Percentiles rank a stretch among this genome's conserved stretches.
Evolutionary conservation across 2,329 filamentous ascomycete genomes (phyloP).

Genomic region (Hymenoscyphus infarciens): DNA sequence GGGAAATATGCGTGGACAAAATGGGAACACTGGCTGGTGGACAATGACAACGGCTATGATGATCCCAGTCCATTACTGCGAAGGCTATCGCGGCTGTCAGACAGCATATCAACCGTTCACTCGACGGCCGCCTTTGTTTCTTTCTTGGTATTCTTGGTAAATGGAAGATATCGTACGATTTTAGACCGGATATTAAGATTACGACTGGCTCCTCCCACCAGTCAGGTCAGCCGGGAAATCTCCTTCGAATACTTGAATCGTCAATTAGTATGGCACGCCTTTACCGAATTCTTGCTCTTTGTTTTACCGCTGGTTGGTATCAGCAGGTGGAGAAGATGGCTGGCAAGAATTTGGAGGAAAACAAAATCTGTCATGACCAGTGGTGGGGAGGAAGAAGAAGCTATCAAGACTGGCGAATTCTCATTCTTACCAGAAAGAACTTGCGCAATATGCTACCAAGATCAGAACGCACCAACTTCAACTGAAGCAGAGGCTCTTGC

Average conservation of each 20-base stretch:
- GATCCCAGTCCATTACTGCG: constrained; percentile 49
- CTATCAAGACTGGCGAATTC: constrained; percentile 66
- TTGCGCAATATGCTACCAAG: constrained; percentile 94
- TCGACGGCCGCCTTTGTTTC: constrained; percentile 78
- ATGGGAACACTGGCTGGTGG: constrained; percentile 83
- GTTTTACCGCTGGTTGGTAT: constrained; percentile 95
- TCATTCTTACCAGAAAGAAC: constrained; percentile 87
- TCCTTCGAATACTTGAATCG: constrained; percentile 97
- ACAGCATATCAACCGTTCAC: constrained; percentile 67
- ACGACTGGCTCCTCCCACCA: constrained; percentile 78
- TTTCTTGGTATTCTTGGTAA: constrained; percentile 86
- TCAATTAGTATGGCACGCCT: constrained; percentile 98
- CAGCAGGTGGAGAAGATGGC: constrained; percentile 85
- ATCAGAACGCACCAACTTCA: constrained; percentile 71
- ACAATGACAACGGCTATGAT: constrained; percentile 72
- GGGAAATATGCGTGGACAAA: constrained; percentile 88
- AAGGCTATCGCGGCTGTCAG: constrained; percentile 66
- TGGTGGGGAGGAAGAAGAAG: constrained; percentile 46
- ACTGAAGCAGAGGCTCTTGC: constrained; percentile 75
- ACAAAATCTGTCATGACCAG: constrained; percentile 62
- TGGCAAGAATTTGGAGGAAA: constrained; percentile 82
- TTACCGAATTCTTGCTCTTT: constrained; percentile 97
- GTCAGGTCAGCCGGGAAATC: constrained; percentile 83
- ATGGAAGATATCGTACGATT: constrained; percentile 86
- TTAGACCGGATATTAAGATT: constrained; percentile 82